phyloP scores from a whole-genome alignment of 306 rosid genomes.

The Begonia masoniana region DNA sequence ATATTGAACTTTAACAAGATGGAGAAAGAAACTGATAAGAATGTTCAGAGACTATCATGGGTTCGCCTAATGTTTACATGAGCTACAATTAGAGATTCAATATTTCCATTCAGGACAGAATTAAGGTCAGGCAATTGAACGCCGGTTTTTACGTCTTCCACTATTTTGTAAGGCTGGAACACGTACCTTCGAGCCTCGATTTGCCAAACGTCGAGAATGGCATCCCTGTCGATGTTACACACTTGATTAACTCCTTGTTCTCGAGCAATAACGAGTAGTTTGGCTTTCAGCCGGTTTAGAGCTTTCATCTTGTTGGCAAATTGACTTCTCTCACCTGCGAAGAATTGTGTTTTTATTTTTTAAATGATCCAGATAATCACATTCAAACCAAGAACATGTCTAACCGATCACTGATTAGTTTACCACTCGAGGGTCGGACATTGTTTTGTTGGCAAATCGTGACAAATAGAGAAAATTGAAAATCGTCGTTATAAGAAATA shows the following conservation, averaged over 20 bases:
- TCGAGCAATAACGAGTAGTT: slow-evolving; percentile 44
- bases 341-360: not conserved
- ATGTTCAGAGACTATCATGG: no score
- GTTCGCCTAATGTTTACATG: slow-evolving; percentile 30
- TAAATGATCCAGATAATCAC: no score
- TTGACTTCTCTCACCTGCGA: slow-evolving; percentile 57
- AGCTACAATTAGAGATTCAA: slow-evolving; percentile 63
- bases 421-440: no score
- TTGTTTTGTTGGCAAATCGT: no score
- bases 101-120: slow-evolving; percentile 62
- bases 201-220: slow-evolving; percentile 29
- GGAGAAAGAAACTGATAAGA: no score
- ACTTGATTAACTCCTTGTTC: slow-evolving; percentile 47
- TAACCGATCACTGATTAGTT: no score
- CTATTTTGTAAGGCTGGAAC: slow-evolving; percentile 38
- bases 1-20: no score
- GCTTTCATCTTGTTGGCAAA: slow-evolving; percentile 77
- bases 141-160: slow-evolving; percentile 64
- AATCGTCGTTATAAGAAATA: not conserved
- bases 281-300: slow-evolving; percentile 59
- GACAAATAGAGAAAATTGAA: no score
- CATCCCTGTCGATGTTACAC: slow-evolving; percentile 31
- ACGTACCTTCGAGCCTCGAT: slow-evolving; percentile 42
- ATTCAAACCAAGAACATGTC: no score
- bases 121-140: slow-evolving; percentile 34